Base-by-base conservation (phyloP, 805 yeast genomes). In the Candida boleticola region DNA sequence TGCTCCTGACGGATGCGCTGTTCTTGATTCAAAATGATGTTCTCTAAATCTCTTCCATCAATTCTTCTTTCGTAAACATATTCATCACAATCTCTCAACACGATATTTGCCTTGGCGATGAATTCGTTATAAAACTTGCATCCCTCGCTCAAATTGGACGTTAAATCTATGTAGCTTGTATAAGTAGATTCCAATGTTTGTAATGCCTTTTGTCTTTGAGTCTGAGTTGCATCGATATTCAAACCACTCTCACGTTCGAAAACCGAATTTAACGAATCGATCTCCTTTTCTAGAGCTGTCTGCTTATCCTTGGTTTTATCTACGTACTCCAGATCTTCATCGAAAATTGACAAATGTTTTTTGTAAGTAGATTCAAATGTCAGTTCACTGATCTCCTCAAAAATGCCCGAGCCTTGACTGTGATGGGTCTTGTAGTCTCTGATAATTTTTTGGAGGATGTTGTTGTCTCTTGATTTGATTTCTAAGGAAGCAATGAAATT, bases 71-170 rank as follows among this genome's bases (percentile, higher is more conserved):
- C 54, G 23, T 71, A 63, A n/a, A 79, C 74, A 55, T 66, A 83
- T 13, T 65, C 63, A 46, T 76, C 79, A 47, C 83, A 73, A 31
- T 75, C 79, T 11, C 61, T 60, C 31, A 74, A 53, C 17, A 81
- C 72, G 2, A 51, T 60, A 22, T 66, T 63, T 4, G 78, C 71
- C 40, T 76, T 75, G 6, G 58, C 59, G 23, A 73, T 63, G 46
- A 87, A 76, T 40, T 82, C 84, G 29, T 71, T 71, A 63, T 90
- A 90, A 55, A 89, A 89, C 41, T 73, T 72, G 0, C 77, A 52
- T 0, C 96, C 97, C 51, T 84, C 85, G 23, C 73, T 73, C 21
- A 88, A 57, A 54, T 86, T 84, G 4, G 71, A 64, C 14, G 73
- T 59, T 2, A 87, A 70, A 51, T 84, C 87, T 22, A 71, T 59